A percentile compares a stretch with the other conserved stretches of the same genome.
Evolutionary conservation across 352 stramenopile species (phyloP).

Genomic region (Pythium sp.): DNA sequence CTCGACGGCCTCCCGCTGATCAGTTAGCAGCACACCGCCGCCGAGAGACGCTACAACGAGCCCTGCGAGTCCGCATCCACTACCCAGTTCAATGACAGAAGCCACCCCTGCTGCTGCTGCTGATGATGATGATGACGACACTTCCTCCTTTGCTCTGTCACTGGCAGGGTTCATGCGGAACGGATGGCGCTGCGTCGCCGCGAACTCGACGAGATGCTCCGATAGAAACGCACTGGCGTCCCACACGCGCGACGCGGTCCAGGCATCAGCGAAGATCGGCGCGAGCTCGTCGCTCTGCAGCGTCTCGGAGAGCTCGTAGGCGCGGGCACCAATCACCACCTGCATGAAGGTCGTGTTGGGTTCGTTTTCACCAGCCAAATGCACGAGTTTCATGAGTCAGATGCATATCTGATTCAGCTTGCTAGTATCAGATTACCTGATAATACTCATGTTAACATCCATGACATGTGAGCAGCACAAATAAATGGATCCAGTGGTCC

Average conservation of each 20-base stretch:
- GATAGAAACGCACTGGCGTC: slow-evolving; percentile 66
- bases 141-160: background rate
- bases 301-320: slow-evolving; percentile 75
- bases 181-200: slow-evolving; percentile 14
- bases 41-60: slow-evolving; percentile 63
- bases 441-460: background rate
- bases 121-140: background rate
- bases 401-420: background rate
- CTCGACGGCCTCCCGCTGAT: slow-evolving; percentile 66
- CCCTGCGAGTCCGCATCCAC: slow-evolving; percentile 71
- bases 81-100: slow-evolving; percentile 73
- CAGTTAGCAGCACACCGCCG: slow-evolving; percentile 66
- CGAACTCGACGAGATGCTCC: slow-evolving; percentile 49
- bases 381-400: background rate
- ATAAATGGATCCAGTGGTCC: background rate
- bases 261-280: slow-evolving; percentile 80
- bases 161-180: slow-evolving; percentile 8
- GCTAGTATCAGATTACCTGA: background rate
- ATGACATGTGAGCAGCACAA: background rate
- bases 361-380: background rate
- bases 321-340: slow-evolving; percentile 43
- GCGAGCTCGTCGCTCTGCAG: slow-evolving; percentile 64
- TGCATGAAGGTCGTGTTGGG: slow-evolving; percentile 17
- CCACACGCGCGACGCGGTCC: slow-evolving; percentile 80
- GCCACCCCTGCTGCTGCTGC: background rate